Percentiles rank a stretch among this genome's conserved stretches.
These are phyloP conservation scores for Boletus reticuloceps DNA, from an alignment of 768 basidiomycete genomes.

Conservation along the genomic window DNA sequence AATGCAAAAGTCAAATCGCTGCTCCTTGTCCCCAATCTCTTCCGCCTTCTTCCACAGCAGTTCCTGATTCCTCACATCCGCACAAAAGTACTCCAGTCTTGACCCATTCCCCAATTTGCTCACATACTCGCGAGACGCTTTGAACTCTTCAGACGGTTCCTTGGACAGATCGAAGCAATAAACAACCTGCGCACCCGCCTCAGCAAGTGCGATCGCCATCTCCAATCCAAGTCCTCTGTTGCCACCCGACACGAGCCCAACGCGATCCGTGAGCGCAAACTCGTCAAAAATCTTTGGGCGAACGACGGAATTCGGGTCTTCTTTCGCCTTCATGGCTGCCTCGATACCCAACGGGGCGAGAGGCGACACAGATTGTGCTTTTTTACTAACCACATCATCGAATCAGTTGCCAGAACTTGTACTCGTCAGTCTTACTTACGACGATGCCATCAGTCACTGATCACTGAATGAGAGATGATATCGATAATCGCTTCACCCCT, in stretches of 20 bases:
- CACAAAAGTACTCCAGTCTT: slow-evolving; percentile 59
- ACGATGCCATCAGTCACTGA: slow-evolving; percentile 3
- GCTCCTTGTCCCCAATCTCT: slow-evolving; percentile 63
- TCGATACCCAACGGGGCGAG: slow-evolving; percentile 62
- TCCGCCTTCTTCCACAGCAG: slow-evolving; percentile 54
- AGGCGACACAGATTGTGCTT: slow-evolving; percentile 46
- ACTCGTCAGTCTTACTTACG: slow-evolving; percentile 5
- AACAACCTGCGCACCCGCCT: slow-evolving; percentile 66
- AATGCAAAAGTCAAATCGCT: slow-evolving; percentile 71
- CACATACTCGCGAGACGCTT: slow-evolving; percentile 51
- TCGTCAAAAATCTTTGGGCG: slow-evolving; percentile 57
- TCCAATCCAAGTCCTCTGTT: slow-evolving; percentile 79
- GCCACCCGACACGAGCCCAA: slow-evolving; percentile 62
- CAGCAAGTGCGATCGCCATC: slow-evolving; percentile 71
- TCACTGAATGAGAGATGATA: not conserved
- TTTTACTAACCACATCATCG: slow-evolving; percentile 1
- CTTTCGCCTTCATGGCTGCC: slow-evolving; percentile 49
- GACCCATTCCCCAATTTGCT: slow-evolving; percentile 39
- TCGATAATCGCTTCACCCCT: not conserved
- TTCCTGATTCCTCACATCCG: slow-evolving; percentile 65
- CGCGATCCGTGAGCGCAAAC: slow-evolving; percentile 55
- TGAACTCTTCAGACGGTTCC: slow-evolving; percentile 57
- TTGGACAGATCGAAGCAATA: slow-evolving; percentile 67
- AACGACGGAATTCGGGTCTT: slow-evolving; percentile 32
- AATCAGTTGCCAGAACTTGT: too few species aligned